Evolutionary conservation across 2,329 filamentous ascomycete species (phyloP), one percentile per base, ranked within the genome.

Genomic region (Claviceps maximensis): DNA sequence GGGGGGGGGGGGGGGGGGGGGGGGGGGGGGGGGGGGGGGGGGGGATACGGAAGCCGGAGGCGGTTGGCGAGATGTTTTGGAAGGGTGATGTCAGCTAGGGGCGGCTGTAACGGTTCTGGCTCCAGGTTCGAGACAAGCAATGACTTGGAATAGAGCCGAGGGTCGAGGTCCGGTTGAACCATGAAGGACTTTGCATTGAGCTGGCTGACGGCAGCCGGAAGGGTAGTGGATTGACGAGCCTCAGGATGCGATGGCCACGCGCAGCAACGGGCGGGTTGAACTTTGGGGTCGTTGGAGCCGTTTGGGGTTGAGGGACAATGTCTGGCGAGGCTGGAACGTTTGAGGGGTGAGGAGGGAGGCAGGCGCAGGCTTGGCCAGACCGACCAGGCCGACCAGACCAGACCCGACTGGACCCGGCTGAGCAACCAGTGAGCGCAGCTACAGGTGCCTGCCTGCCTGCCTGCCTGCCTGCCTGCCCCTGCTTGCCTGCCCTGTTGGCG

Each of bases 231-330:
- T 17, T 31, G 44, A 19, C 49, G 33, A 53, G 45, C 31, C 48
- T 55, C 36, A 40, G 47, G 38, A 53, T 53, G 48, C 36, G 36
- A 53, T 50, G 6, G 54, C 44, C 33, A 53, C 48, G 51, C 47
- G 51, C 42, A 40, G 44, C 48, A 41, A 9, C 46, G 44, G 29
- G n/a, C n/a, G n/a, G n/a, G n/a, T n/a, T n/a, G n/a, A n/a, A n/a
- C n/a, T 33, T 23, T 21, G 42, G 40, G 44, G 27, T 29, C 10
- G 31, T 33, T n/a, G n/a, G n/a, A 31, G 9, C 29, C 13, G 33
- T 38, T 38, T 38, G 33, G 33, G 33, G 33, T 25, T 53, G 51
- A 51, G 51, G 48, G 47, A 53, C 50, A 46, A 49, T 49, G 49
- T 40, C 46, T 51, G 53, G 40, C 42, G 15, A 47, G 46, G 19